Conservation (phyloP, 2,329 filamentous ascomycete species). For the Sporothrix dimorphospora region DNA sequence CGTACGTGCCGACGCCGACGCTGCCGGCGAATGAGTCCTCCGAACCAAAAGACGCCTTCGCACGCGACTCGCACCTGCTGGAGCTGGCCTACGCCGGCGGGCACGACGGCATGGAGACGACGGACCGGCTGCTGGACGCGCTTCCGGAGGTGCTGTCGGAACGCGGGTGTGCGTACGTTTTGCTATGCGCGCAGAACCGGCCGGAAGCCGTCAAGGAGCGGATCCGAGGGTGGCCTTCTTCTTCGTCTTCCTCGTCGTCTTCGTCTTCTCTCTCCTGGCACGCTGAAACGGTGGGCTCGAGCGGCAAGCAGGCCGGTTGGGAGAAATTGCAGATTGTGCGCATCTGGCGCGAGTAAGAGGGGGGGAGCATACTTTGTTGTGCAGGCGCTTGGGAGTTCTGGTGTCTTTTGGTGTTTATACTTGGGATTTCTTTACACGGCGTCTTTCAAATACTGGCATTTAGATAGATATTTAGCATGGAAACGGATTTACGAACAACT, state of each 20-base stretch:
- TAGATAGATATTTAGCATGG: neutral
- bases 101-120: constrained; percentile 90
- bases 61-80: constrained; percentile 80
- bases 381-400: neutral
- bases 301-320: constrained; percentile 89
- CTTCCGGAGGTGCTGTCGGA: constrained; percentile 66
- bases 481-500: no score
- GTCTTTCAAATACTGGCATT: neutral
- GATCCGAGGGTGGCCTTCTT: constrained; percentile 36
- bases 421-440: neutral
- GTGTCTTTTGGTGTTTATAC: neutral
- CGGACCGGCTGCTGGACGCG: constrained; percentile 72
- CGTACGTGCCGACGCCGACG: constrained; percentile 86
- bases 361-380: neutral
- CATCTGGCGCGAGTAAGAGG: constrained; percentile 66
- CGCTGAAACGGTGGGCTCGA: constrained; percentile 76
- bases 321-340: constrained; percentile 89
- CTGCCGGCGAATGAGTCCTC: constrained; percentile 58
- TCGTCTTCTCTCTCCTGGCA: constrained; percentile 57
- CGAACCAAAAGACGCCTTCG: constrained; percentile 53
- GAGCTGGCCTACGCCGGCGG: constrained; percentile 89
- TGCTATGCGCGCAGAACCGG: constrained; percentile 89
- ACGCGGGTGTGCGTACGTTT: constrained; percentile 81
- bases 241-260: constrained; percentile 31
- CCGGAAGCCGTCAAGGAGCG: constrained; percentile 56